Conservation (phyloP, 2,329 filamentous ascomycete species). For the Penicillium thymicola region DNA sequence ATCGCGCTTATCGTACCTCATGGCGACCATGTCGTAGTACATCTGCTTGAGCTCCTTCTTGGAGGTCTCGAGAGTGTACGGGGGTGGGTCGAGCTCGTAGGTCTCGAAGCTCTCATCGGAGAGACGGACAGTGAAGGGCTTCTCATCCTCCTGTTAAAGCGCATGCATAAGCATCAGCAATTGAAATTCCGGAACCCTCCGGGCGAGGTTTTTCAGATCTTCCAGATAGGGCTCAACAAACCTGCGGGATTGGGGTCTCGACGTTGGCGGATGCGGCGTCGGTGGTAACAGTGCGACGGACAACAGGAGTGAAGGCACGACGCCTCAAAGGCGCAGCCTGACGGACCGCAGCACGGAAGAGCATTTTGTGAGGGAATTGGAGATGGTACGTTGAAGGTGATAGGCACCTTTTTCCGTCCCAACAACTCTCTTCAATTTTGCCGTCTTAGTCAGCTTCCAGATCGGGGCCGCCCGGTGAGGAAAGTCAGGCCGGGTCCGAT, state of each 20-base stretch:
- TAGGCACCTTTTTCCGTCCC: slow-evolving; percentile 9
- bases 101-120: slow-evolving; percentile 99
- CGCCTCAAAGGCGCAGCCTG: slow-evolving; percentile 56
- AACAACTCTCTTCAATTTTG: slow-evolving; percentile 27
- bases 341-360: slow-evolving; percentile 66
- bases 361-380: slow-evolving; percentile 54
- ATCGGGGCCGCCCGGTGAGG: slow-evolving; percentile 33
- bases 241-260: slow-evolving; percentile 67
- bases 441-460: slow-evolving; percentile 29
- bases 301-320: slow-evolving; percentile 46
- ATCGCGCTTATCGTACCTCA: slow-evolving; percentile 63
- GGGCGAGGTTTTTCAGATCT: slow-evolving; percentile 33
- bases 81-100: slow-evolving; percentile 94
- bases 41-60: slow-evolving; percentile 99
- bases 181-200: slow-evolving; percentile 28
- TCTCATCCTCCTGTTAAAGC: slow-evolving; percentile 73
- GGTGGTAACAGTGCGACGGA: slow-evolving; percentile 80
- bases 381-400: slow-evolving; percentile 18
- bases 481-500: background rate
- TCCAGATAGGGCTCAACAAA: slow-evolving; percentile 48
- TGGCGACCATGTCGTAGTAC: slow-evolving; percentile 96
- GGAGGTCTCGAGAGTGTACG: slow-evolving; percentile 87
- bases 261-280: slow-evolving; percentile 90
- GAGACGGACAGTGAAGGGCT: slow-evolving; percentile 86
- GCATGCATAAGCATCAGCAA: slow-evolving; percentile 22